phyloP scores from a whole-genome alignment of 2,329 filamentous ascomycete genomes.

The Pyrenochaeta sp. region DNA sequence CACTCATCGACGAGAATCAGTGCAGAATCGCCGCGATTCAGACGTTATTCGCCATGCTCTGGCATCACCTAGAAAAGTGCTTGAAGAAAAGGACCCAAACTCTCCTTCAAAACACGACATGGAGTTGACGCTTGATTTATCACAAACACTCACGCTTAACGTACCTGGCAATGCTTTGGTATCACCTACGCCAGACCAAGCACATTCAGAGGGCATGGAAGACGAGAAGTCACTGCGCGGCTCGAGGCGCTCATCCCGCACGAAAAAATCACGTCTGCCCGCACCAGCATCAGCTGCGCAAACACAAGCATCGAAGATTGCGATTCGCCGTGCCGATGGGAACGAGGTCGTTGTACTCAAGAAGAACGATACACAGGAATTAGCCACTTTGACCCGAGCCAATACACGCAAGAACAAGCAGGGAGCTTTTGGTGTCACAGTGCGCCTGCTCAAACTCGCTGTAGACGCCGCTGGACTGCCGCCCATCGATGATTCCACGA shows the following conservation, averaged over 20 bases:
- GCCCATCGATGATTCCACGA: slow-evolving; percentile 16
- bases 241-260: slow-evolving; percentile 45
- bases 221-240: slow-evolving; percentile 23
- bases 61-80: slow-evolving; percentile 54
- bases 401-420: slow-evolving; percentile 63
- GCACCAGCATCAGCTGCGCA: slow-evolving; percentile 30
- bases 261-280: slow-evolving; percentile 47
- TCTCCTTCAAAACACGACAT: slow-evolving; percentile 53
- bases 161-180: slow-evolving; percentile 22
- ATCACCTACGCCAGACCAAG: slow-evolving; percentile 24
- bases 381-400: slow-evolving; percentile 54
- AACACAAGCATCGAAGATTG: slow-evolving; percentile 50
- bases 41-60: slow-evolving; percentile 57
- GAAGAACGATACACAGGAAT: slow-evolving; percentile 59
- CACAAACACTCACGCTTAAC: slow-evolving; percentile 36
- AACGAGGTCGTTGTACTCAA: slow-evolving; percentile 56
- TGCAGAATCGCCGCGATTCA: slow-evolving; percentile 58
- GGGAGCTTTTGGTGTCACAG: slow-evolving; percentile 53
- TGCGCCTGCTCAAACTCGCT: slow-evolving; percentile 54
- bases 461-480: slow-evolving; percentile 35
- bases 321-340: slow-evolving; percentile 54
- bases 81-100: slow-evolving; percentile 59
- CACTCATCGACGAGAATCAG: slow-evolving; percentile 50
- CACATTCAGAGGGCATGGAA: slow-evolving; percentile 19
- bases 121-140: slow-evolving; percentile 42